Evolutionary conservation across 2,329 filamentous ascomycete species (phyloP).

Genomic region (Fusarium sp.): DNA sequence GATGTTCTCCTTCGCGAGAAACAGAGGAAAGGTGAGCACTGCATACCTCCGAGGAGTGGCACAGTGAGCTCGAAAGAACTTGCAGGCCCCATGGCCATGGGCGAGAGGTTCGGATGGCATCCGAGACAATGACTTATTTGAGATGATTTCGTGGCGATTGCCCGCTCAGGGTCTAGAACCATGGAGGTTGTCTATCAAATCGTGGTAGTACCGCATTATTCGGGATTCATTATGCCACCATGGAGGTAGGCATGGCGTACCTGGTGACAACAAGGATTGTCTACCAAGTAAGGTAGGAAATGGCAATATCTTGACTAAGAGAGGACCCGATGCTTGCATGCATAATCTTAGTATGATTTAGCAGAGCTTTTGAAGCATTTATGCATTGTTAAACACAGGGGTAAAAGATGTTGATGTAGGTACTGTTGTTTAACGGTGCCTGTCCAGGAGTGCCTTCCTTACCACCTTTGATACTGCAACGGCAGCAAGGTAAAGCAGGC

Average conservation of each 20-base stretch:
- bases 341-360: neutral
- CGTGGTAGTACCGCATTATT: constrained; percentile 23
- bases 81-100: constrained; percentile 33
- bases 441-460: constrained; percentile 14
- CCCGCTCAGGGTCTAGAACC: constrained; percentile 29
- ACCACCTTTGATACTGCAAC: constrained; percentile 12
- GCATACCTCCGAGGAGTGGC: constrained; percentile 3
- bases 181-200: constrained; percentile 18
- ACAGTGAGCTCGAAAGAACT: constrained; percentile 9
- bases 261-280: constrained; percentile 12
- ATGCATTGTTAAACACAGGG: constrained; percentile 5
- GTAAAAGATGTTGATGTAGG: constrained; percentile 7
- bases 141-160: constrained; percentile 30
- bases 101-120: constrained; percentile 38
- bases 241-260: constrained; percentile 3
- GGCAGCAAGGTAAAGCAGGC: constrained; percentile 6
- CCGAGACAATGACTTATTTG: constrained; percentile 27
- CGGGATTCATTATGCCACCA: constrained; percentile 25
- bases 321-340: neutral
- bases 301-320: neutral
- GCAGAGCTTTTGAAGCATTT: too few species aligned
- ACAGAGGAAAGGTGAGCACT: constrained; percentile 1
- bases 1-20: neutral
- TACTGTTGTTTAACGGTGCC: constrained; percentile 16
- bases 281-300: neutral